A percentile compares a stretch with the other conserved stretches of the same genome.
Conservation (phyloP, 371 early-diverging fungal species). For the Globomyces sp. region DNA sequence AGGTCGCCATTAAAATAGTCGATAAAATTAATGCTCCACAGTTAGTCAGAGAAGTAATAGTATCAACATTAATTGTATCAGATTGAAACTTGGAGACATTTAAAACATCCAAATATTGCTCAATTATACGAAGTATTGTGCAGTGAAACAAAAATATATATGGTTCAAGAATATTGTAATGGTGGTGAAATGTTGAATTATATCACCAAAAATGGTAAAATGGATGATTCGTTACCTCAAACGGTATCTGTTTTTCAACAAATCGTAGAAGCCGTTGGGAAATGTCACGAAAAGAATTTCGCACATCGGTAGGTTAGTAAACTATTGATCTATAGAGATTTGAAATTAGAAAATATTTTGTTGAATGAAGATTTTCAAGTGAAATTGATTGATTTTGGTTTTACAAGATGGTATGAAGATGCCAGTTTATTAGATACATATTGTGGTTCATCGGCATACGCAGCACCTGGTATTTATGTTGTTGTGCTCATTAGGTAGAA, state of each 20-base stretch:
- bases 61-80: slow-evolving; percentile 7
- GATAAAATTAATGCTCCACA: slow-evolving; percentile 73
- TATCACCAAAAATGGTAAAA: slow-evolving; percentile 55
- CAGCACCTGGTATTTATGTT: slow-evolving; percentile 61
- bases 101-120: slow-evolving; percentile 82
- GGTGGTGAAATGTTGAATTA: slow-evolving; percentile 76
- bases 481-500: slow-evolving; percentile 41
- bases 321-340: slow-evolving; percentile 53
- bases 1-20: slow-evolving; percentile 85
- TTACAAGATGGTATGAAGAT: slow-evolving; percentile 69
- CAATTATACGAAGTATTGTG: slow-evolving; percentile 82
- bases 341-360: slow-evolving; percentile 85
- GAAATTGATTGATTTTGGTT: slow-evolving; percentile 89
- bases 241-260: slow-evolving; percentile 70
- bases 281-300: slow-evolving; percentile 74
- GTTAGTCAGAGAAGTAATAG: slow-evolving; percentile 65
- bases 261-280: slow-evolving; percentile 68
- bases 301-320: slow-evolving; percentile 64
- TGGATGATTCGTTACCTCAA: slow-evolving; percentile 50
- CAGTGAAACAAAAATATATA: slow-evolving; percentile 76
- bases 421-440: slow-evolving; percentile 74
- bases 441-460: slow-evolving; percentile 82
- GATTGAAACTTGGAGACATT: slow-evolving; percentile 81
- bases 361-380: slow-evolving; percentile 69
- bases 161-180: slow-evolving; percentile 75